These are phyloP conservation scores for Geotrichum carabidarum DNA, from an alignment of 1,139 yeast genomes.

Conservation along the genomic window DNA sequence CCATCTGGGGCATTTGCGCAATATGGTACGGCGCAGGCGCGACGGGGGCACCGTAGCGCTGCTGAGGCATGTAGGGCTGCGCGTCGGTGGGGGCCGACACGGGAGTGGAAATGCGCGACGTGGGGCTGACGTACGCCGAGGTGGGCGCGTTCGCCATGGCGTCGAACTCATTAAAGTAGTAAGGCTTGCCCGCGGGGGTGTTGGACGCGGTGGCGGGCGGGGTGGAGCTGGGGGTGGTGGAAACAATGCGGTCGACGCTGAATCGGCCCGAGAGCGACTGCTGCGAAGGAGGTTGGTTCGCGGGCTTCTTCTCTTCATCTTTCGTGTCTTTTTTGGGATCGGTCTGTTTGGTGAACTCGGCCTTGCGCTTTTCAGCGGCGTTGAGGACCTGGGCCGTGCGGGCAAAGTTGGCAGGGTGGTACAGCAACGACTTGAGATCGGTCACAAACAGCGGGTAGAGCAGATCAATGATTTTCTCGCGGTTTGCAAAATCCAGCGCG, in stretches of 20 bases:
- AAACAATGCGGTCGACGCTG: slow-evolving; percentile 17
- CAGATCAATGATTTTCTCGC: slow-evolving; percentile 80
- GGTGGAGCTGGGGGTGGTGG: slow-evolving; percentile 3
- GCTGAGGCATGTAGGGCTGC: slow-evolving; percentile 13
- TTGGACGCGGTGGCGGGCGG: slow-evolving; percentile 2
- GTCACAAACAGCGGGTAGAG: slow-evolving; percentile 83
- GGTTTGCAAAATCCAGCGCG: slow-evolving; percentile 84
- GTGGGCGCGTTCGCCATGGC: background rate
- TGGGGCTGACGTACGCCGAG: slow-evolving; percentile 11
- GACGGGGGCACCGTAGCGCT: slow-evolving; percentile 13
- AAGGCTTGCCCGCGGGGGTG: slow-evolving; percentile 10
- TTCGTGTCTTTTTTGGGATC: background rate
- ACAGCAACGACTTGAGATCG: slow-evolving; percentile 67
- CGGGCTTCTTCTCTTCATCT: slow-evolving; percentile 7
- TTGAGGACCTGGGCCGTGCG: slow-evolving; percentile 22
- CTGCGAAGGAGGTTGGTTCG: slow-evolving; percentile 10
- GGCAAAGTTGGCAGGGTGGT: slow-evolving; percentile 36
- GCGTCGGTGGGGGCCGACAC: slow-evolving; percentile 6
- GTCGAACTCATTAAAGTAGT: slow-evolving; percentile 9
- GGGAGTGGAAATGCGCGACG: slow-evolving; percentile 16
- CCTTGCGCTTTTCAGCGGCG: slow-evolving; percentile 25
- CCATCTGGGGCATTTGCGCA: slow-evolving; percentile 5
- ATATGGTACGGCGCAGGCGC: slow-evolving; percentile 17
- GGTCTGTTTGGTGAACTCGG: background rate
- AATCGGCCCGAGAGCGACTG: slow-evolving; percentile 15